phyloP scores from a whole-genome alignment of 371 early-diverging fungal species.

The Mucor irregularis region DNA sequence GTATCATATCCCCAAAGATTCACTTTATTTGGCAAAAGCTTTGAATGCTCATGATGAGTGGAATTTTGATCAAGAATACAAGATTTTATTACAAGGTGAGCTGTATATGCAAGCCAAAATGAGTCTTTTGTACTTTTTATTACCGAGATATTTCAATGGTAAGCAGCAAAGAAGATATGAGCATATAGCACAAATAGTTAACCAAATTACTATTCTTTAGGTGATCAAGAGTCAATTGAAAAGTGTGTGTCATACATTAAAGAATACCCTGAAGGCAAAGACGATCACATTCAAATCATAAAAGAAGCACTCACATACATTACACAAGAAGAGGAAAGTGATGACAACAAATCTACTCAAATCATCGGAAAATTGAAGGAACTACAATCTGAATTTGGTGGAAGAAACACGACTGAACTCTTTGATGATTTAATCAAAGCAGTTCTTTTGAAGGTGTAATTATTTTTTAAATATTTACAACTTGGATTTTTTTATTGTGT shows the following conservation, averaged over 20 bases:
- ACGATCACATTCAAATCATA: not conserved
- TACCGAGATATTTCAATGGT: slow-evolving; percentile 18
- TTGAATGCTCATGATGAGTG: slow-evolving; percentile 26
- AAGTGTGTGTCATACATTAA: not conserved
- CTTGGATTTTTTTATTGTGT: too few relatives aligned
- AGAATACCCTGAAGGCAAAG: not conserved
- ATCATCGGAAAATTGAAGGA: not conserved
- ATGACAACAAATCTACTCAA: not conserved
- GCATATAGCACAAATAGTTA: not conserved
- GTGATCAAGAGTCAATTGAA: not conserved
- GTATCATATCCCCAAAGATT: slow-evolving; percentile 16
- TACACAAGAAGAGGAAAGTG: not conserved
- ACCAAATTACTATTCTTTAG: not conserved
- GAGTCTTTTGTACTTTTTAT: slow-evolving; percentile 11
- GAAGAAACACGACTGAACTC: not conserved
- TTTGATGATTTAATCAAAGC: not conserved
- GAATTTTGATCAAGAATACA: slow-evolving; percentile 22
- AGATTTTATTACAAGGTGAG: slow-evolving; percentile 8
- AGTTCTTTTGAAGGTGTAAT: too few relatives aligned
- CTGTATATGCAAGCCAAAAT: slow-evolving; percentile 10
- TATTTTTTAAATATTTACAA: too few relatives aligned
- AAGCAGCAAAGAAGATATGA: not conserved
- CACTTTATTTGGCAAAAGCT: slow-evolving; percentile 13
- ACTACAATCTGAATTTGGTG: not conserved
- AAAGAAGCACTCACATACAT: not conserved